Conservation (phyloP, 495 filamentous ascomycete species). For the Xylaria telfairii region DNA sequence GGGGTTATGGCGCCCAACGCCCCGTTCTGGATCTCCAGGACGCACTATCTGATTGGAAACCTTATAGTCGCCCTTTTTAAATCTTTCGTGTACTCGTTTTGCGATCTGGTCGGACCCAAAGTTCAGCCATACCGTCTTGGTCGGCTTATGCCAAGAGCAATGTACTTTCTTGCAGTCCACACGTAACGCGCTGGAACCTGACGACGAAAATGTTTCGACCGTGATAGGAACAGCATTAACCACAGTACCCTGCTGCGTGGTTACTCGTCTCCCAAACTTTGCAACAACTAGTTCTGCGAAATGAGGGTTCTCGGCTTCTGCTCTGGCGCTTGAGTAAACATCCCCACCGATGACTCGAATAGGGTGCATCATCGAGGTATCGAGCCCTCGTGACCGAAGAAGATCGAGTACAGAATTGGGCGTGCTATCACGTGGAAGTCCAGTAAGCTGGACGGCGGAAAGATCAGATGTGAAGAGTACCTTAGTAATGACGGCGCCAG, state of each 20-base stretch:
- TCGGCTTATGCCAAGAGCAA: constrained; percentile 42
- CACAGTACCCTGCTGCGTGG: neutral
- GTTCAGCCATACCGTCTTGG: constrained; percentile 37
- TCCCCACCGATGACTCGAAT: neutral
- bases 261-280: neutral
- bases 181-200: neutral
- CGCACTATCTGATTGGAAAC: neutral
- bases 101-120: constrained; percentile 31
- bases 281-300: neutral
- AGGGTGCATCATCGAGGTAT: neutral
- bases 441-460: constrained; percentile 38
- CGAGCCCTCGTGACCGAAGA: constrained; percentile 14
- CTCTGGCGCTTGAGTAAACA: neutral
- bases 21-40: neutral
- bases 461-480: constrained; percentile 37
- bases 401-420: constrained; percentile 23
- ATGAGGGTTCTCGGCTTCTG: neutral
- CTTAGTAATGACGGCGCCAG: constrained; percentile 36
- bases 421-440: constrained; percentile 31
- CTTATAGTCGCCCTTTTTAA: constrained; percentile 4
- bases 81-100: constrained; percentile 27
- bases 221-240: neutral
- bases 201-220: neutral
- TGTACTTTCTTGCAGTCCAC: constrained; percentile 39
- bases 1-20: neutral